A percentile compares a stretch with the other conserved stretches of the same genome.
Evolutionary conservation across 2,329 filamentous ascomycete genomes (phyloP).

Genomic region (Pseudogymnoascus sp.): DNA sequence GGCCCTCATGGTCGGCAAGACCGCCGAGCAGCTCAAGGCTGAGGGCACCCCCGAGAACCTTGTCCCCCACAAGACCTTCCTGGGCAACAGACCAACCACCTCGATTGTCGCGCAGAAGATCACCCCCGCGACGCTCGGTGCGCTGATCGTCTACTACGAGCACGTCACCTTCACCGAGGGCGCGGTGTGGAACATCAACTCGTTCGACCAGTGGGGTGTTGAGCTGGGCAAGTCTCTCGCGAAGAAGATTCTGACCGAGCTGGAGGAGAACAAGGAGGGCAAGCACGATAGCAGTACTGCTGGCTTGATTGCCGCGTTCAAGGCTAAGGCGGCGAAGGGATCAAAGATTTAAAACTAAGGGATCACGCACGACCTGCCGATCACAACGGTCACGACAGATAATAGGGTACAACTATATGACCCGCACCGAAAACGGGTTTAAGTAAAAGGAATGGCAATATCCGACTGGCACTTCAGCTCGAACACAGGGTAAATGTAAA

Average conservation of each 20-base stretch:
- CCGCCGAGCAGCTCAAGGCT: constrained; percentile 67
- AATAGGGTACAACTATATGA: not conserved
- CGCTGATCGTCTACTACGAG: constrained; percentile 97
- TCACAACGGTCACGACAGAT: not conserved
- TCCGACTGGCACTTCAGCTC: too few relatives aligned
- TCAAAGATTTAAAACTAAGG: not conserved
- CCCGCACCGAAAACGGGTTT: not conserved
- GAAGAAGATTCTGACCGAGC: constrained; percentile 81
- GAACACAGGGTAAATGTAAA: too few relatives aligned
- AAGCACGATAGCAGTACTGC: constrained; percentile 83
- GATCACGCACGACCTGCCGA: not conserved
- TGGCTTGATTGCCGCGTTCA: constrained; percentile 86
- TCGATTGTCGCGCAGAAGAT: constrained; percentile 88
- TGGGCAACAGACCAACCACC: constrained; percentile 94
- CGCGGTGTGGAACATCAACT: constrained; percentile 98
- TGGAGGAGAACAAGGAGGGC: constrained; percentile 67
- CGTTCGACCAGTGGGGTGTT: constrained; percentile 99
- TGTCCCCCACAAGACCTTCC: constrained; percentile 97
- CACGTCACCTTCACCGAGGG: constrained; percentile 97
- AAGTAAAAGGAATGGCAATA: not conserved
- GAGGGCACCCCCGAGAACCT: constrained; percentile 69
- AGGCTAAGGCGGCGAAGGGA: constrained; percentile 46
- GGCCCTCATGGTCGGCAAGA: constrained; percentile 87
- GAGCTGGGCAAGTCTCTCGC: constrained; percentile 95
- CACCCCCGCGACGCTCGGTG: constrained; percentile 86